Base-by-base conservation (phyloP, 2,329 filamentous ascomycete species). In the Fusarium verrucosum region DNA sequence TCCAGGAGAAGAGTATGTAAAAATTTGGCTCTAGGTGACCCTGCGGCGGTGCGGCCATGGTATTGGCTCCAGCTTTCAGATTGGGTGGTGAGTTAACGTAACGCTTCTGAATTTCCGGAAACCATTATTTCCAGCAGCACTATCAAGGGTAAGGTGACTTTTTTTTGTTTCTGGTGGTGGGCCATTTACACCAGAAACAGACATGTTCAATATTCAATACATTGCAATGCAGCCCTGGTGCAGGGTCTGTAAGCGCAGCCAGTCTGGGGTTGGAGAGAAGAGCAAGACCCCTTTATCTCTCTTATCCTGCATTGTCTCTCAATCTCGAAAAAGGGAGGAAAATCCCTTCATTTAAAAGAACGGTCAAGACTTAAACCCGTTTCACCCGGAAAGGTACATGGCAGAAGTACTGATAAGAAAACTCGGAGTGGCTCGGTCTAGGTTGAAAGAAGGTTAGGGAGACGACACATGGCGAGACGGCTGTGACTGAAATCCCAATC, bases 401-500 rank as follows among this genome's bases (percentile, higher is more conserved):
- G 17, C 13, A 28, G 26, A 71, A 54, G 68, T 71, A 68, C 68
- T 70, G 68, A 70, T 70, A 70, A 70, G 68, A 44, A 58, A 36
- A 58, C 68, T 47, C 65, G 65, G 66, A 59, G 56, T 56, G 59
- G 49, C 52, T 63, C 68, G 60, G 58, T 65, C 40, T 50, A 57
- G 45, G 55, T 42, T 52, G 25, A 49, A n/a, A 32, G 14, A 30
- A 52, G 45, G 50, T 42, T 58, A 58, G 54, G 23, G 14, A 35
- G 25, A 17, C 16, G 20, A 41, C 36, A 46, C 37, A 40, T 14
- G 49, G 50, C 54, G 32, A 54, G 54, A 58, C 63, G 65, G 53
- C 63, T 64, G 63, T 64, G 63, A 65, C 63, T 45, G 38, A 66
- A 23, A 40, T 44, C 42, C 50, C 28, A 10, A 58, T 37, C 35